Base-by-base conservation (phyloP, 2,329 filamentous ascomycete species). In the Aspergillus costaricaensis region DNA sequence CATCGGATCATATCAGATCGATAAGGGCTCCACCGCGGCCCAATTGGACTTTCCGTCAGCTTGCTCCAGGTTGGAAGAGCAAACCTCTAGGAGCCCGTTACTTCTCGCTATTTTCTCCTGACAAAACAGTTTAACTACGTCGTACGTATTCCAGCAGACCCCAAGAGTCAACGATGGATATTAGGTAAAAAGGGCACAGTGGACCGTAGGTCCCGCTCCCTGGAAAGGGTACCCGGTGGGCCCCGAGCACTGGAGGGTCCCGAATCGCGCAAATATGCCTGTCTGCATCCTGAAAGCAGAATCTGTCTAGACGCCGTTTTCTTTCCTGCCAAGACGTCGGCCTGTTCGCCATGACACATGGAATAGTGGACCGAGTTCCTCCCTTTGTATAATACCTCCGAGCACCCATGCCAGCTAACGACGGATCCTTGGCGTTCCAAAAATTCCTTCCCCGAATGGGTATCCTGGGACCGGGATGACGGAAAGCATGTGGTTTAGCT, bases 1-100 rank as follows among this genome's bases (percentile, higher is more conserved):
- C 53, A 47, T 55, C 53, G 44, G 41, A 55, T 55, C 39, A 55
- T 55, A 47, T 55, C 39, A 44, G 53, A 55, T 55, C 47, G 53
- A 55, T 55, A 47, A 55, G 53, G 25, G 53, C 36, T 44, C 52
- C 36, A 14, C 23, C 25, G 9, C 25, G 25, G 25, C 23, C 5
- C 19, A 44, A 15, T 44, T 19, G 4, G 12, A 21, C 9, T 23
- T 9, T 19, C 32, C 32, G 12, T 36, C 0, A 5, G 27, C 27
- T 30, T 30, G 10, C 27, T 27, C 7, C 25, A 27, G 25, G 25
- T 27, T 27, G 25, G 25, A 27, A 27, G 25, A 27, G 25, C 25
- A 27, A 8, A 27, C 2, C 25, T 8, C 25, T 27, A 27, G 25
- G 25, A 27, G 25, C 25, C 7, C 25, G 25, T 27, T 27, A 30